Evolutionary conservation across 2,329 filamentous ascomycete species (phyloP).

Genomic region (Rhynchosporium graminicola): DNA sequence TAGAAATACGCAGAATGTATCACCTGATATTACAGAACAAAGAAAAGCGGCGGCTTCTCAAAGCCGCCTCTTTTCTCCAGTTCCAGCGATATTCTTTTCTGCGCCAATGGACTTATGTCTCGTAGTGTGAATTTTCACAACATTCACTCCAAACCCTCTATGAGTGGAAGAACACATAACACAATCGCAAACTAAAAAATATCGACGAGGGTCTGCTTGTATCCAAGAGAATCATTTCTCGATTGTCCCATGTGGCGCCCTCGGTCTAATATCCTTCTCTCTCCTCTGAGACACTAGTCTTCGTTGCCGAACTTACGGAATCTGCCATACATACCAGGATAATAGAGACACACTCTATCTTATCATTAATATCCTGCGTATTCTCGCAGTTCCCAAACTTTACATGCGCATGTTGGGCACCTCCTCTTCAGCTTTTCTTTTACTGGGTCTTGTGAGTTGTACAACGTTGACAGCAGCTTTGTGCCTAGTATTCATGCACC

Average conservation of each 20-base stretch:
- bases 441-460: background rate
- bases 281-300: background rate
- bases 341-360: slow-evolving; percentile 5
- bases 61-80: background rate
- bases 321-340: slow-evolving; percentile 13
- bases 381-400: slow-evolving; percentile 12
- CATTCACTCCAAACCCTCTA: background rate
- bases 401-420: background rate
- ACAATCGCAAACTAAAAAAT: slow-evolving; percentile 4
- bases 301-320: background rate
- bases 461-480: slow-evolving; percentile 13
- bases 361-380: slow-evolving; percentile 7
- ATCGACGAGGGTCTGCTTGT: slow-evolving; percentile 1
- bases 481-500: slow-evolving; percentile 15
- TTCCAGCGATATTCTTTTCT: background rate
- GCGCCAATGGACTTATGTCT: background rate
- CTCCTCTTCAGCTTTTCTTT: slow-evolving; percentile 7
- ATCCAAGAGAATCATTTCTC: slow-evolving; percentile 6
- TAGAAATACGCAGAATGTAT: no score
- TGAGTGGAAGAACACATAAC: slow-evolving; percentile 15
- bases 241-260: slow-evolving; percentile 8
- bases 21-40: no score
- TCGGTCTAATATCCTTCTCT: background rate
- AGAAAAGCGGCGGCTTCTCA: background rate
- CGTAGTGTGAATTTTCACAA: slow-evolving; percentile 7